phyloP scores from a whole-genome alignment of 2,329 filamentous ascomycete genomes.

The Diplodia corticola region DNA sequence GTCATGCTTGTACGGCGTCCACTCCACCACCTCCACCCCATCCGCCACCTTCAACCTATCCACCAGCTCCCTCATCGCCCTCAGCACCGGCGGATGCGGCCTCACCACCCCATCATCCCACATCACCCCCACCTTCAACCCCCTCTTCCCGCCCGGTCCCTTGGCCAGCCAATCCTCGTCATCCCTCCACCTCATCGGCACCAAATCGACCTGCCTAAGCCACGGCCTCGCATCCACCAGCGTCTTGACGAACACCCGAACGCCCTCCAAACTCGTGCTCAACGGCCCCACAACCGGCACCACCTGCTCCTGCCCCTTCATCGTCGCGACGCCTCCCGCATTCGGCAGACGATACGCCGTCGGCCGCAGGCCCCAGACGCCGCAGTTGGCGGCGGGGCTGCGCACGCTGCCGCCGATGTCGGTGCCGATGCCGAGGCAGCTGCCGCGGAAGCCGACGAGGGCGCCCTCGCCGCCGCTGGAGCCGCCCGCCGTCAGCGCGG shows the following conservation, averaged over 20 bases:
- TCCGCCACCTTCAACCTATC: conserved; percentile 46
- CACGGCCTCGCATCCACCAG: conserved; percentile 58
- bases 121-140: conserved; percentile 61
- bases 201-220: conserved; percentile 57
- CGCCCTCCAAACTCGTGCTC: conserved; percentile 53
- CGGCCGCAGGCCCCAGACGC: conserved; percentile 29
- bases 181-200: conserved; percentile 59
- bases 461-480: conserved; percentile 60
- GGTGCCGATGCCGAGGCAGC: conserved; percentile 51
- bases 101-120: conserved; percentile 65
- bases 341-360: conserved; percentile 44
- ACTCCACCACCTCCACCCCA: conserved; percentile 56
- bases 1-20: conserved; percentile 51
- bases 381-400: conserved; percentile 23
- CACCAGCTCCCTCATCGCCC: conserved; percentile 54
- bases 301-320: conserved; percentile 48
- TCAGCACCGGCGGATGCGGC: conserved; percentile 65
- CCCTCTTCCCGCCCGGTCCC: conserved; percentile 30
- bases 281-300: conserved; percentile 56
- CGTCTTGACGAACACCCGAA: conserved; percentile 56
- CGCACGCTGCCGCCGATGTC: conserved; percentile 26
- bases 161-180: conserved; percentile 22
- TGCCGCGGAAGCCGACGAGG: conserved; percentile 53
- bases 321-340: conserved; percentile 39
- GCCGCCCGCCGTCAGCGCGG: conserved; percentile 52